These are phyloP conservation scores for Kalaharituber pfeilii DNA, from an alignment of 2,329 filamentous ascomycete species.

Conservation along the genomic window DNA sequence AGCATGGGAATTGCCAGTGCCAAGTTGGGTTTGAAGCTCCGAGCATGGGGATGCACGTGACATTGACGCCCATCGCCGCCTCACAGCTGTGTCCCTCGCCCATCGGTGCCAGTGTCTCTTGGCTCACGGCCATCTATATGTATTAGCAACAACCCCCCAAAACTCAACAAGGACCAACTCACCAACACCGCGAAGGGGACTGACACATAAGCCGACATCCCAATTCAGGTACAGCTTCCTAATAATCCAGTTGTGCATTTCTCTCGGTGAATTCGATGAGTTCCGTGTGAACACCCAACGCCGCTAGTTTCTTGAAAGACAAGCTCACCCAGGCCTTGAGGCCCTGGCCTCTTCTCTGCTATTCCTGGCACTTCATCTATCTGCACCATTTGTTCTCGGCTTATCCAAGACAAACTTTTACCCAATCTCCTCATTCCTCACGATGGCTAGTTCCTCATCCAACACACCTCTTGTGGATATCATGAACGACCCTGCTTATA, in stretches of 20 bases:
- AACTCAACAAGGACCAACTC: neutral
- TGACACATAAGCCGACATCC: neutral
- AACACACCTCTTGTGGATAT: conserved; percentile 30
- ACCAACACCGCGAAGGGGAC: neutral
- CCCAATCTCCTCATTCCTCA: too few relatives aligned
- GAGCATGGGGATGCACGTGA: too few relatives aligned
- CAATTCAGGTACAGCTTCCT: neutral
- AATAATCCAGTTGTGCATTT: neutral
- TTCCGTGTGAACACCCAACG: neutral
- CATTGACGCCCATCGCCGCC: too few relatives aligned
- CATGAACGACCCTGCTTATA: conserved; percentile 39
- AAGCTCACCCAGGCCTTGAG: too few relatives aligned
- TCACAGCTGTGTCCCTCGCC: too few relatives aligned
- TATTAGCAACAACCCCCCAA: neutral
- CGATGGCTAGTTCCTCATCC: neutral
- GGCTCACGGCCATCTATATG: neutral
- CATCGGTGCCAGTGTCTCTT: too few relatives aligned
- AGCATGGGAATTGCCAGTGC: too few relatives aligned
- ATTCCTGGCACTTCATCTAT: too few relatives aligned
- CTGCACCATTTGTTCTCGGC: too few relatives aligned
- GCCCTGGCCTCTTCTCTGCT: too few relatives aligned
- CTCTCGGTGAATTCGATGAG: neutral
- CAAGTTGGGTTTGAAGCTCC: too few relatives aligned
- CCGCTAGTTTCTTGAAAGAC: neutral
- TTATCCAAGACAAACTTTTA: too few relatives aligned